These are phyloP conservation scores for Flaveria sonorensis DNA, from an alignment of 129 eudicot genomes.

Conservation along the genomic window DNA sequence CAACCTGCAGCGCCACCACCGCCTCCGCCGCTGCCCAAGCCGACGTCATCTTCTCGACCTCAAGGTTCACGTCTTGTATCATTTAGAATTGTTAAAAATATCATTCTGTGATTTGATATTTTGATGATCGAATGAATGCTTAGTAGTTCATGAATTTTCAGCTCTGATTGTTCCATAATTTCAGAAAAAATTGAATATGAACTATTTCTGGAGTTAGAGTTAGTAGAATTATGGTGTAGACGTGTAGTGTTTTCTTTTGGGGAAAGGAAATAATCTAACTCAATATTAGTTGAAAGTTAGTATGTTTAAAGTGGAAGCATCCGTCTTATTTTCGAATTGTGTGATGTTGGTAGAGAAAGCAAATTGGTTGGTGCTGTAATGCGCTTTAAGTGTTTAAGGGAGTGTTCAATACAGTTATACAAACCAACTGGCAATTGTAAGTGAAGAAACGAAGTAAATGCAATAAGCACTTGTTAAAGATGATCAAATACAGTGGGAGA, in stretches of 20 bases:
- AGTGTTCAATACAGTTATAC: not conserved
- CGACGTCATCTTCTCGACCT: slow-evolving; percentile 34
- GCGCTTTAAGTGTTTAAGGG: not conserved
- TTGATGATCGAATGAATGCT: not conserved
- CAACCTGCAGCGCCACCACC: slow-evolving; percentile 34
- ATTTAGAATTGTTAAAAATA: not conserved
- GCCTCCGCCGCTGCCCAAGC: slow-evolving; percentile 35
- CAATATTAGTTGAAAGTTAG: not conserved
- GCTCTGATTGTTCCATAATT: not conserved
- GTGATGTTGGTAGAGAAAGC: slow-evolving; percentile 7
- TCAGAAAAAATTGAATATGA: not conserved
- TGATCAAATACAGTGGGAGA: too few relatives aligned
- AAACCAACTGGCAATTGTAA: not conserved
- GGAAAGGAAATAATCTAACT: not conserved
- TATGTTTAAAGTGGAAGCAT: not conserved
- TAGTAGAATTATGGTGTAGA: too few relatives aligned
- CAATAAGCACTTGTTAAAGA: not conserved
- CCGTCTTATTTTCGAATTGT: not conserved
- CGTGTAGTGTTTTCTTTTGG: not conserved
- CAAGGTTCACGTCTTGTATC: slow-evolving; percentile 38
- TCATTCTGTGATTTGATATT: not conserved
- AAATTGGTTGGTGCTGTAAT: slow-evolving; percentile 15
- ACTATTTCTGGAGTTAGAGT: not conserved
- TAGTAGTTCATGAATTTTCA: not conserved
- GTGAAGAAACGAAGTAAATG: not conserved